Conservation (phyloP, 2,329 filamentous ascomycete species). For the Fusarium nanum region DNA sequence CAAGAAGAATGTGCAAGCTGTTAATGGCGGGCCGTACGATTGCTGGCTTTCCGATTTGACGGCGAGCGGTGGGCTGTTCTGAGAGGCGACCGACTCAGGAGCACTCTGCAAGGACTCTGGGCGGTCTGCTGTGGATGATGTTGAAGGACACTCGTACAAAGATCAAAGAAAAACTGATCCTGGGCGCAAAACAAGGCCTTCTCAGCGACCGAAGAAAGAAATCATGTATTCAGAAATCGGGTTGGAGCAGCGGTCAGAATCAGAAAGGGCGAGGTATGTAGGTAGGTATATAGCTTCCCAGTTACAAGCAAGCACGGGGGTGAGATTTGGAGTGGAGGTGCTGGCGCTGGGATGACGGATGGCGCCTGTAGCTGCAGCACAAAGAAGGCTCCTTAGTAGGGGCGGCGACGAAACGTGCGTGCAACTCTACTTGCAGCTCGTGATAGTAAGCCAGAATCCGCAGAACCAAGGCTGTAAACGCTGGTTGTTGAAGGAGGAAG, state of each 20-base stretch:
- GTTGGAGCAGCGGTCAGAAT: constrained; percentile 41
- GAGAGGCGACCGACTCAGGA: constrained; percentile 32
- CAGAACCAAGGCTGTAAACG: constrained; percentile 14
- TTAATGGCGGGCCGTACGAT: constrained; percentile 16
- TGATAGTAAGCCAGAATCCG: constrained; percentile 23
- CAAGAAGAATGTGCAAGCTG: constrained; percentile 13
- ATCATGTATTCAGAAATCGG: constrained; percentile 43
- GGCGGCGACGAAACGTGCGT: constrained; percentile 17
- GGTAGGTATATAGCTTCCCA: constrained; percentile 27
- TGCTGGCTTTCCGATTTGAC: constrained; percentile 21
- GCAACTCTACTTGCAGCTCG: constrained; percentile 21
- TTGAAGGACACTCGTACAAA: constrained; percentile 18
- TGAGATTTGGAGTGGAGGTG: constrained; percentile 37
- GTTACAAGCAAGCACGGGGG: constrained; percentile 35
- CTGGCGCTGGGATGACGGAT: constrained; percentile 34
- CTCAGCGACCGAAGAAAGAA: constrained; percentile 32
- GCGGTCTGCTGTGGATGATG: constrained; percentile 26
- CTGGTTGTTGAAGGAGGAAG: constrained; percentile 24
- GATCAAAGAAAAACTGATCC: constrained; percentile 27
- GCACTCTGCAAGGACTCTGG: constrained; percentile 32
- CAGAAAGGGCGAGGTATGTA: constrained; percentile 18
- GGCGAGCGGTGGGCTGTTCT: constrained; percentile 30
- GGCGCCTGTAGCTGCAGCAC: constrained; percentile 31
- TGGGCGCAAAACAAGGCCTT: constrained; percentile 34
- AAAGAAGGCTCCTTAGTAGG: constrained; percentile 26